Conservation (phyloP, 805 yeast species). For the Naumovozyma baii region DNA sequence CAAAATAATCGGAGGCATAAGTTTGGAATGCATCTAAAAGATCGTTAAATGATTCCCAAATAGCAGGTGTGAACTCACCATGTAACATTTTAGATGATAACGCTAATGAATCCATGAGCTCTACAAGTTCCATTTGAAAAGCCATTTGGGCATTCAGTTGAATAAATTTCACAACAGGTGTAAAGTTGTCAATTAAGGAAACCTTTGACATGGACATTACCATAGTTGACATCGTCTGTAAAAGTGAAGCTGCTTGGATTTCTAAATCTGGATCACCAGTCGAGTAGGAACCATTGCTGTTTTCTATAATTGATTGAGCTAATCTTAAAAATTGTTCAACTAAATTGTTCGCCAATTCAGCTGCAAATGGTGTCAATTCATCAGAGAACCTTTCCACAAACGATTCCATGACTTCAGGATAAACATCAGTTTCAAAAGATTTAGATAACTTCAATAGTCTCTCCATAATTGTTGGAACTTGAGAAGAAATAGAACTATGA, state of each 20-base stretch:
- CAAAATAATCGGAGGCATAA: conserved; percentile 51
- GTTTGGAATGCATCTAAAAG: conserved; percentile 47
- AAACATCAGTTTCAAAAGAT: conserved; percentile 73
- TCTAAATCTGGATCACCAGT: conserved; percentile 50
- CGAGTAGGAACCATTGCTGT: conserved; percentile 25
- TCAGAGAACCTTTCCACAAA: conserved; percentile 82
- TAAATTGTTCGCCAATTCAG: conserved; percentile 49
- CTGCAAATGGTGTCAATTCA: conserved; percentile 83
- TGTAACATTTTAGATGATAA: conserved; percentile 40
- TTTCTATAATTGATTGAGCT: conserved; percentile 49
- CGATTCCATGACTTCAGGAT: conserved; percentile 89
- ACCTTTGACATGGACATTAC: conserved; percentile 54
- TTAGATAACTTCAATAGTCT: conserved; percentile 65
- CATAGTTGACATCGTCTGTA: conserved; percentile 68
- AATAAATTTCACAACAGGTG: conserved; percentile 51
- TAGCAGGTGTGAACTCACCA: conserved; percentile 37
- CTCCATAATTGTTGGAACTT: conserved; percentile 77
- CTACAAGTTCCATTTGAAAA: conserved; percentile 54
- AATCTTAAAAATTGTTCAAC: conserved; percentile 51
- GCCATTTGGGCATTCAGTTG: conserved; percentile 49
- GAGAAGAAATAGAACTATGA: conserved; percentile 54
- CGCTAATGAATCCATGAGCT: conserved; percentile 47
- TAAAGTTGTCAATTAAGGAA: conserved; percentile 43
- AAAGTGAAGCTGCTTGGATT: conserved; percentile 55
- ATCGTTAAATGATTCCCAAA: conserved; percentile 45